Base-by-base conservation (phyloP, 1,284 basidiomycete genomes). In the Cystobasidium sp. region DNA sequence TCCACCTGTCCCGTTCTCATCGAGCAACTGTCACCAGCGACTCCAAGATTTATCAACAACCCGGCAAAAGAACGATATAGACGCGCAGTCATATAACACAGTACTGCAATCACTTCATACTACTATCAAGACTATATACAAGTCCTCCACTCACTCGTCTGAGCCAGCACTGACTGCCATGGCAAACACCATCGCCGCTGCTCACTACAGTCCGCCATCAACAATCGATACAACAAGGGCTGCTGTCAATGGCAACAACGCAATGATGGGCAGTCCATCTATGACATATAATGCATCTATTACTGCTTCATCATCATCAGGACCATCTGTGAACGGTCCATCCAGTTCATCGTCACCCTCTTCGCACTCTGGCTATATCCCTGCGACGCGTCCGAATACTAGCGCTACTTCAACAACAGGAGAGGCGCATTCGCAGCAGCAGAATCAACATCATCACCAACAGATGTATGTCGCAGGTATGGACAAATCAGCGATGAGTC, bases 1-100 rank as follows among this genome's bases (percentile, higher is more conserved):
- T 31, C 31, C 31, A 31, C 31, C 31, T 31, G 31, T 31, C 31
- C 31, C 37, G 39, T 39, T 31, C 56, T 59, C 56, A 39, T 41
- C 7, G 56, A 59, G 56, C 39, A 37, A n/a, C 46, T n/a, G 46
- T 41, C 56, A 41, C 37, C 56, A 31, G 56, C 18, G 1, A 1
- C 37, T 18, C 24, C 55, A 56, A 6, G 14, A 49, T 12, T 49
- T n/a, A 49, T 16, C 56, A 59, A 59, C 56, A 59, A 59, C 37
- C 31, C 5, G 56, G 16, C 37, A n/a, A 14, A 39, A 4, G 39
- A 37, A 22, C 53, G 37, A 59, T 39, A 59, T 31, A 59, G 56
- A 59, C 56, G 56, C 56, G 56, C 56, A 59, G 14, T 41, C 56
- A n/a, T 6, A 10, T 1, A 16, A 12, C 9, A 22, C 12, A 41